Evolutionary conservation across 306 rosid genomes (phyloP), one percentile per base, ranked within the genome.

Genomic region (Gleditsia sinensis): DNA sequence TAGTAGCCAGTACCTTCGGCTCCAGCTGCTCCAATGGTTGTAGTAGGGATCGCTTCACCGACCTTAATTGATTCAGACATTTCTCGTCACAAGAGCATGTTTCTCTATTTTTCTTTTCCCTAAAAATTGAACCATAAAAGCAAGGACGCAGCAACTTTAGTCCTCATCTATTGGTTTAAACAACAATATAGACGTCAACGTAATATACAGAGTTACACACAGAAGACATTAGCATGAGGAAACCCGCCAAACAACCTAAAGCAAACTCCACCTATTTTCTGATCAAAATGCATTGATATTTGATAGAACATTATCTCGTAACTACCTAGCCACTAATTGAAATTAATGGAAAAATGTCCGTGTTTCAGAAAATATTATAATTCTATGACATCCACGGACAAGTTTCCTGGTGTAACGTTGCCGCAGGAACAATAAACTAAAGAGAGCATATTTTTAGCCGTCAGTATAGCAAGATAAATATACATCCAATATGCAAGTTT

Each of bases 71-170:
- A 19, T 30, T 32, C 24, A 34, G 33, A 64, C 34, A 7, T 48
- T 36, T 20, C 45, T 64, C n/a, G n/a, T 56, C 33, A 16, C 32
- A 36, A 8, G 1, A 13, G 27, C 67, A 3, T 12, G 17, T 43
- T 67, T 43, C 50, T 17, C 43, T 4, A 60, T 5, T 60, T 69
- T 77, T 25, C 71, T 37, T 53, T 77, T 77, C 57, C 81, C 81
- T 69, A 1, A 1, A 59, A 36, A 67, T n/a, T 69, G 27, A 70
- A 69, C 37, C 75, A 48, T 28, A 37, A 30, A 69, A 32, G 62
- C 27, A 69, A 51, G 28, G 6, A 40, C n/a, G n/a, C n/a, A n/a
- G n/a, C n/a, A n/a, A n/a, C n/a, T n/a, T n/a, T n/a, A n/a, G n/a
- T n/a, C n/a, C n/a, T n/a, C n/a, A n/a, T n/a, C n/a, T n/a, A n/a